Percentiles rank a stretch among this genome's conserved stretches.
Evolutionary conservation across 2,329 filamentous ascomycete genomes (phyloP).

Genomic region (Neopestalotiopsis sp.): DNA sequence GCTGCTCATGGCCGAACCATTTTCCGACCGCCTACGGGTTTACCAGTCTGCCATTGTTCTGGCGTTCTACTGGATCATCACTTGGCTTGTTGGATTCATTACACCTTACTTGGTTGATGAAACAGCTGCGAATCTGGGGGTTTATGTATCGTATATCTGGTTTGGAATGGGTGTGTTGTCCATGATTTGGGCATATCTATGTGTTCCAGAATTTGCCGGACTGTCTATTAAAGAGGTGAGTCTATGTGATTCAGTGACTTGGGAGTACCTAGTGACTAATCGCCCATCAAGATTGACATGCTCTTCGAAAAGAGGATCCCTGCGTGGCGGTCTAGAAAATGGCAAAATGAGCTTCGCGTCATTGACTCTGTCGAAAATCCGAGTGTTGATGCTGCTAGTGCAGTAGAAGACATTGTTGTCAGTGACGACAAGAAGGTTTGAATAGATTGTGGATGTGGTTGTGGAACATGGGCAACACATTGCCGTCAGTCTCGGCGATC

Average conservation of each 20-base stretch:
- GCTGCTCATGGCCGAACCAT: not conserved
- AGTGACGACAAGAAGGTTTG: not conserved
- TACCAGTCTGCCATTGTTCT: not conserved
- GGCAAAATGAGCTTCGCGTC: not conserved
- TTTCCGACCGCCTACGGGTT: not conserved
- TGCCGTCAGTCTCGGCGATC: too few species aligned
- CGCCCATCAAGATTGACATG: not conserved
- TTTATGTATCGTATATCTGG: not conserved
- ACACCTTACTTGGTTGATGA: not conserved
- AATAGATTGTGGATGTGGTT: not conserved
- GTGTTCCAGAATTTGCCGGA: not conserved
- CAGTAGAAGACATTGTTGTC: not conserved
- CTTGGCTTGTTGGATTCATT: not conserved
- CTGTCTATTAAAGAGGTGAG: not conserved
- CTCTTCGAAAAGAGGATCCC: not conserved
- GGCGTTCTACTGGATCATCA: slow-evolving; percentile 1
- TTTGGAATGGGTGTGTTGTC: not conserved
- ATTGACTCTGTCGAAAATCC: not conserved
- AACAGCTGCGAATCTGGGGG: not conserved
- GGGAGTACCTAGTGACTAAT: not conserved
- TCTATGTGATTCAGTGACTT: not conserved
- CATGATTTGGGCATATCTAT: not conserved
- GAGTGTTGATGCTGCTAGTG: not conserved
- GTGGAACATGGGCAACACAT: too few species aligned
- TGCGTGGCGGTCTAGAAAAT: not conserved